Percentiles rank a stretch among this genome's conserved stretches.
Evolutionary conservation across 805 yeast species (phyloP).

Genomic region (Ogataea glucozyma): DNA sequence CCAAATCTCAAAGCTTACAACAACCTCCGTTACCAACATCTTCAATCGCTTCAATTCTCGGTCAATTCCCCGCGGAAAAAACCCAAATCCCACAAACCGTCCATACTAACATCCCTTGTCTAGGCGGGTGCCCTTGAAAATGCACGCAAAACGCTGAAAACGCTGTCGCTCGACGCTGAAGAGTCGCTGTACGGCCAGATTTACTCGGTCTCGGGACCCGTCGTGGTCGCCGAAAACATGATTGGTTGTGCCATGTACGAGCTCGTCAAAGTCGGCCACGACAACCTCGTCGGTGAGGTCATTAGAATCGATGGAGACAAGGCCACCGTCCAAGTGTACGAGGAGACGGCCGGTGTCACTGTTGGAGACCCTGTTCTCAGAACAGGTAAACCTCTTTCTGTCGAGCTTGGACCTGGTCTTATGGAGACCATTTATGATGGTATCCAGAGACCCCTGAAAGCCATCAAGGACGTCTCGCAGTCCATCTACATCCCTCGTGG

Average conservation of each 20-base stretch:
- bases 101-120: background rate
- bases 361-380: slow-evolving; percentile 98
- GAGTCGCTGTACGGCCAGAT: slow-evolving; percentile 87
- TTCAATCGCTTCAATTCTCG: no score
- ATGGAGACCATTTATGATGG: slow-evolving; percentile 99
- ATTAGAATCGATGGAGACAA: slow-evolving; percentile 95
- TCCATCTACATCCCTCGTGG: slow-evolving; percentile 99
- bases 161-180: slow-evolving; percentile 71
- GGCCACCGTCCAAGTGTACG: slow-evolving; percentile 98
- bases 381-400: slow-evolving; percentile 98
- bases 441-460: slow-evolving; percentile 97
- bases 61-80: no score
- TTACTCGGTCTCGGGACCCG: slow-evolving; percentile 97
- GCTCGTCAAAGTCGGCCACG: slow-evolving; percentile 96
- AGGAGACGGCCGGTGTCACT: slow-evolving; percentile 98
- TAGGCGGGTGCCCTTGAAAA: slow-evolving; percentile 96
- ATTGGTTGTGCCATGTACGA: slow-evolving; percentile 99
- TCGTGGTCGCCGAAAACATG: slow-evolving; percentile 96
- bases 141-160: slow-evolving; percentile 91
- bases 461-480: slow-evolving; percentile 82
- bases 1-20: no score
- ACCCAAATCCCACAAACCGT: no score
- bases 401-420: slow-evolving; percentile 98
- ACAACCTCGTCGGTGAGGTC: slow-evolving; percentile 95
- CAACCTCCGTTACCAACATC: slow-evolving; percentile 1